Base-by-base conservation (phyloP, 2,329 filamentous ascomycete species). In the Colletotrichum musae region DNA sequence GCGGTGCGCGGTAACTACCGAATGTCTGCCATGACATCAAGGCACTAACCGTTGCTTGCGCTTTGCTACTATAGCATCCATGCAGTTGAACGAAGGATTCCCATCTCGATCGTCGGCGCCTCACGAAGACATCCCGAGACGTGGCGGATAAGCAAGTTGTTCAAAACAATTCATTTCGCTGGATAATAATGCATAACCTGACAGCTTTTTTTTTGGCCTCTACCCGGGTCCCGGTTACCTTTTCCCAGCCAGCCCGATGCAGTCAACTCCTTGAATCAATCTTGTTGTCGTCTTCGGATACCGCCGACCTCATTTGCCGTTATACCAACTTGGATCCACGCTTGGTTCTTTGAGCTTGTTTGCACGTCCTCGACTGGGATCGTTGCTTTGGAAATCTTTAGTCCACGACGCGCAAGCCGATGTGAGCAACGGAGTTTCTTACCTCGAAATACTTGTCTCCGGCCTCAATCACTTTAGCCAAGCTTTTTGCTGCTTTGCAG, bases 381-480 rank as follows among this genome's bases (percentile, higher is more conserved):
- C 53, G 2, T 32, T 61, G 58, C 58, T 36, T 52, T 16, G 6
- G 10, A 24, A 26, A 9, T 9, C 24, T n/a, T 62, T 16, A 54
- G 59, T 32, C 16, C 15, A 39, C 13, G n/a, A 3, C 24, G 9
- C 12, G 3, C 26, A 48, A 32, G 24, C n/a, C n/a, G 50, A 24
- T 24, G 10, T 21, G 51, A 10, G 61, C 36, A 43, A 32, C 15
- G 9, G 43, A 15, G 41, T n/a, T 36, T 36, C 39, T 48, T 47
- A 58, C 57, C 32, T 45, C 64, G 24, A 65, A 69, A 21, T 65
- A 59, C 15, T 21, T 6, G 28, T 69, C 54, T 32, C 61, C 61
- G 16, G 54, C 48, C 15, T 48, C 32, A 6, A 54, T 54, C 24
- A 65, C 39, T 18, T 26, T 65, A 1, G 15, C 48, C 53, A 68